Evolutionary conservation across 352 stramenopile species (phyloP).

Genomic region (Pythium utonaiense): DNA sequence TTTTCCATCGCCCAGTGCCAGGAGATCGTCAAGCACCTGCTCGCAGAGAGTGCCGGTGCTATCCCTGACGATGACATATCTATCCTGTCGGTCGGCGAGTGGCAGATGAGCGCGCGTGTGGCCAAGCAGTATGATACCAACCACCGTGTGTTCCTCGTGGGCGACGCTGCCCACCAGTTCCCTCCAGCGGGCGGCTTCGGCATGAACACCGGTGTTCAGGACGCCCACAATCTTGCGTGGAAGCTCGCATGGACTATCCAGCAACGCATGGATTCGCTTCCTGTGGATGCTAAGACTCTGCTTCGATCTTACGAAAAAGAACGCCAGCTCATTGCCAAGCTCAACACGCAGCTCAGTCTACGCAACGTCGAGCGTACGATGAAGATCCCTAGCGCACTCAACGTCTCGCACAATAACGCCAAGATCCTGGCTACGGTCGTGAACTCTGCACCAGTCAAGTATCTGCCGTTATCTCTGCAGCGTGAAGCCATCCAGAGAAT

Average conservation of each 20-base stretch:
- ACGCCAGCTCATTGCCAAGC: conserved; percentile 64
- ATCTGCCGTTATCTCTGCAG: conserved; percentile 47
- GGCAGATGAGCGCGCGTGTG: conserved; percentile 92
- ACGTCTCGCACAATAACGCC: conserved; percentile 79
- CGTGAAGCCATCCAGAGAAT: conserved; percentile 60
- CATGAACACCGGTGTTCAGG: conserved; percentile 92
- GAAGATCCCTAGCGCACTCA: conserved; percentile 74
- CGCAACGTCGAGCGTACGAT: conserved; percentile 86
- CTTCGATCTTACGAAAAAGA: conserved; percentile 83
- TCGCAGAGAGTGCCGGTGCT: conserved; percentile 26
- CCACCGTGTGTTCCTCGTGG: conserved; percentile 82
- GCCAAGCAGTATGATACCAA: conserved; percentile 79
- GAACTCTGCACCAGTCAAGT: conserved; percentile 62
- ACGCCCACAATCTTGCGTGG: conserved; percentile 92
- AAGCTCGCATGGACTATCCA: conserved; percentile 79
- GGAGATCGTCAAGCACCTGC: conserved; percentile 43
- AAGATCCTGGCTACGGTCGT: conserved; percentile 51
- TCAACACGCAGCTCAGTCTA: conserved; percentile 79
- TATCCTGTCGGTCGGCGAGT: conserved; percentile 86
- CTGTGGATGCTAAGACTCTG: conserved; percentile 28
- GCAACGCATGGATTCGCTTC: background rate
- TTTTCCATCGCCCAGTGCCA: conserved; percentile 61
- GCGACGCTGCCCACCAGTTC: conserved; percentile 91
- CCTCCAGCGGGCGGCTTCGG: conserved; percentile 90
- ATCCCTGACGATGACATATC: conserved; percentile 49